Evolutionary conservation across 169 alveolate species (phyloP).

Genomic region (Amoebophrya sp.): DNA sequence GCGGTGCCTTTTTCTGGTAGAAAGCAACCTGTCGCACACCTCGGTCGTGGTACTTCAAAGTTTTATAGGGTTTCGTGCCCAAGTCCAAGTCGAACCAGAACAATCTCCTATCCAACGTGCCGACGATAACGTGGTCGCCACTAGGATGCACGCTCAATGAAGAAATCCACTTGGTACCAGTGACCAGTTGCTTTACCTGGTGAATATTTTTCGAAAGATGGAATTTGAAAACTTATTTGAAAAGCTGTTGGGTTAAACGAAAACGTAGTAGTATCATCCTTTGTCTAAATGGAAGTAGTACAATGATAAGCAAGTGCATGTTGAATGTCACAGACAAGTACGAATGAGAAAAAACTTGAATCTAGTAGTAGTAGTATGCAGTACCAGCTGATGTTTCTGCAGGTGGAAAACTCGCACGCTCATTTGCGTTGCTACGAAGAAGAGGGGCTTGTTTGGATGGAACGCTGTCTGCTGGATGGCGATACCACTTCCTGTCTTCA

Average conservation of each 20-base stretch:
- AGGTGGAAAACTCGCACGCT: constrained; percentile 25
- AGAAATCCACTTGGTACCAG: constrained; percentile 39
- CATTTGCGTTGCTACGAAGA: constrained; percentile 35
- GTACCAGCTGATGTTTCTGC: constrained; percentile 20
- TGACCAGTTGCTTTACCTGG: neutral
- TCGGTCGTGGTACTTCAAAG: constrained; percentile 37
- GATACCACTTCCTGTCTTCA: constrained; percentile 28
- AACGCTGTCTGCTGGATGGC: constrained; percentile 34
- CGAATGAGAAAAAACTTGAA: too few species aligned
- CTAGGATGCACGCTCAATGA: constrained; percentile 42
- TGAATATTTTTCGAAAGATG: neutral
- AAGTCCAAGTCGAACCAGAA: constrained; percentile 44
- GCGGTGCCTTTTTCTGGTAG: constrained; percentile 17
- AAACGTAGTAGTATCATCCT: neutral
- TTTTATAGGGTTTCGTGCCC: constrained; percentile 43
- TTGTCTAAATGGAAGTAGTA: neutral
- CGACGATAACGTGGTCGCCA: constrained; percentile 46
- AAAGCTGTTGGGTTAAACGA: too few species aligned
- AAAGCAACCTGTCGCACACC: constrained; percentile 30
- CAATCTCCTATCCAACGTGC: constrained; percentile 36
- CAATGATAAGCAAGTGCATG: neutral
- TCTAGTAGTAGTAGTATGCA: too few species aligned
- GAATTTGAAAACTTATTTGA: too few species aligned
- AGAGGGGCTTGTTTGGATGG: constrained; percentile 45
- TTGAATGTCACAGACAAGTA: too few species aligned